These are phyloP conservation scores for Glarea lozoyensis DNA, from an alignment of 495 filamentous ascomycete genomes.

Conservation along the genomic window DNA sequence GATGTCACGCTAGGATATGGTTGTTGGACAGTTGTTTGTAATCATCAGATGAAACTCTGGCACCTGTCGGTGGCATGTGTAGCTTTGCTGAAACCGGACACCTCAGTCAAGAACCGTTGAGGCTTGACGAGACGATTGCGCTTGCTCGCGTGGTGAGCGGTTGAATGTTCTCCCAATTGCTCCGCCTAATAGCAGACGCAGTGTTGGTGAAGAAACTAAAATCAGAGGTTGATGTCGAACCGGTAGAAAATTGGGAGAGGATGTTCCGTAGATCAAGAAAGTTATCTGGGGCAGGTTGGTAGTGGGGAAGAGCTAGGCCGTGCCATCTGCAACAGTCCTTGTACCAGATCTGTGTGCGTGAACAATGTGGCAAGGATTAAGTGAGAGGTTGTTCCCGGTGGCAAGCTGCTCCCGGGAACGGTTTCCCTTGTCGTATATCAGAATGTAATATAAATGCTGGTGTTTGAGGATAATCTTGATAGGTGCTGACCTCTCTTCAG, in stretches of 20 bases:
- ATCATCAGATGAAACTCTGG: neutral
- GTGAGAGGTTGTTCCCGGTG: neutral
- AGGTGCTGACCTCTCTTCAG: too few relatives aligned
- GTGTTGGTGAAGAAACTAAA: neutral
- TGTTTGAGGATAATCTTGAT: too few relatives aligned
- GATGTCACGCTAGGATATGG: too few relatives aligned
- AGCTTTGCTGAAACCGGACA: neutral
- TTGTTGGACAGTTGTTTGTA: too few relatives aligned
- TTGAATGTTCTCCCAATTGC: neutral
- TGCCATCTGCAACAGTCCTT: conserved; percentile 2
- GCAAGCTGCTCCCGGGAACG: too few relatives aligned
- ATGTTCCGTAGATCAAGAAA: conserved; percentile 5
- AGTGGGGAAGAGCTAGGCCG: neutral
- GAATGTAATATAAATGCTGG: too few relatives aligned
- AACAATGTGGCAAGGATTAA: neutral
- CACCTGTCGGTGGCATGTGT: neutral
- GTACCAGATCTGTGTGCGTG: neutral
- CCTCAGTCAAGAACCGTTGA: neutral
- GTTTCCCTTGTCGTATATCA: too few relatives aligned
- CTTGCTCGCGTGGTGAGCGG: neutral
- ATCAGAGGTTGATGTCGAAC: conserved; percentile 6
- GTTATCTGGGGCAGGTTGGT: neutral
- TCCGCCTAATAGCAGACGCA: conserved; percentile 3
- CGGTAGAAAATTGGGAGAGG: conserved; percentile 13
- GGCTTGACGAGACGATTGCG: neutral